Evolutionary conservation across 2,329 filamentous ascomycete genomes (phyloP).

Genomic region (Pestalotiopsis sp.): DNA sequence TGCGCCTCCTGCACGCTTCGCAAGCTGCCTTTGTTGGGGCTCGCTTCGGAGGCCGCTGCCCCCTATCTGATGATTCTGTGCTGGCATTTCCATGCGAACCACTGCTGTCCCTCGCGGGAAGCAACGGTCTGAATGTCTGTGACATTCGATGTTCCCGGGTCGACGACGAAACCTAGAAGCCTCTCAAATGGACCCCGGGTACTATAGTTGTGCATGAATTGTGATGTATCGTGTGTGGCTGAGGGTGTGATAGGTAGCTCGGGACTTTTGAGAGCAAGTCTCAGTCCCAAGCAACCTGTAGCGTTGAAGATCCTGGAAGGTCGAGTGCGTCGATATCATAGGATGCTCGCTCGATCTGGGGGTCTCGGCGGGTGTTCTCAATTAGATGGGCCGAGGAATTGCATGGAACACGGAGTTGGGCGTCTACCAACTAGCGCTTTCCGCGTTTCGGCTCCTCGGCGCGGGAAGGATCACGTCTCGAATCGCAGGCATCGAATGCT

Average conservation of each 20-base stretch:
- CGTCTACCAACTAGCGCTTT: background rate
- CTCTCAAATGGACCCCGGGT: background rate
- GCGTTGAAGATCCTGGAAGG: background rate
- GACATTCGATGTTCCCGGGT: slow-evolving; percentile 6
- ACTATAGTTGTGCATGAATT: background rate
- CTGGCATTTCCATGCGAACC: slow-evolving; percentile 9
- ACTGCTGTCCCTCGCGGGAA: slow-evolving; percentile 12
- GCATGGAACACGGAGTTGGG: background rate
- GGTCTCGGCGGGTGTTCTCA: background rate
- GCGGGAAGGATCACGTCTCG: background rate
- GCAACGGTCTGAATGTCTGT: slow-evolving; percentile 16
- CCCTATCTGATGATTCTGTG: slow-evolving; percentile 1
- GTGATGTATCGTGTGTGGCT: background rate
- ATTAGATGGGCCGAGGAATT: background rate
- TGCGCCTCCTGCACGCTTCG: slow-evolving; percentile 15
- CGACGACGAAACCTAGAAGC: background rate
- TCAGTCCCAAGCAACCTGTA: background rate
- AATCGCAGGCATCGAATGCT: background rate
- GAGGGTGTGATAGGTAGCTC: background rate
- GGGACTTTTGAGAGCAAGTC: background rate
- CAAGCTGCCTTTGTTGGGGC: slow-evolving; percentile 16
- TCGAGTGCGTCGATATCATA: too few species aligned
- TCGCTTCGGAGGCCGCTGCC: slow-evolving; percentile 8
- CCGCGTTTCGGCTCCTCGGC: background rate
- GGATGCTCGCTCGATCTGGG: too few species aligned